Evolutionary conservation across 2,329 filamentous ascomycete species (phyloP).

Genomic region (Curvularia spicifera): DNA sequence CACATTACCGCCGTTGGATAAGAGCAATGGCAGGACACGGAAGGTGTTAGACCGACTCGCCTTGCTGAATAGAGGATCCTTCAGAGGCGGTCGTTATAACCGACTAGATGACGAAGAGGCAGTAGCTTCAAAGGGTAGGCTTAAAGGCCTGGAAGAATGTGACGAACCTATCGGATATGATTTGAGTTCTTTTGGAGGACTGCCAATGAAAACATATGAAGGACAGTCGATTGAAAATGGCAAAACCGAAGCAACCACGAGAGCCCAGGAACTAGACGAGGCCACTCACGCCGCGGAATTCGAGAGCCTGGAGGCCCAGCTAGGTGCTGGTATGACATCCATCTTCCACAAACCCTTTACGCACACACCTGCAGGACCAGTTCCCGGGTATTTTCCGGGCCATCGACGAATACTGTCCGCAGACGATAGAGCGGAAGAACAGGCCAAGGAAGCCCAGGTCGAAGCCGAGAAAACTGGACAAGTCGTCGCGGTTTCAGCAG

Average conservation of each 20-base stretch:
- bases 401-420: slow-evolving; percentile 33
- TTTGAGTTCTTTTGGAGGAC: slow-evolving; percentile 37
- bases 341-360: slow-evolving; percentile 46
- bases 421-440: slow-evolving; percentile 21
- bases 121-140: slow-evolving; percentile 8
- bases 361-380: slow-evolving; percentile 21
- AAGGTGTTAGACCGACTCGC: slow-evolving; percentile 41
- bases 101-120: slow-evolving; percentile 45
- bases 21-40: slow-evolving; percentile 35
- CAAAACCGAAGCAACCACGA: slow-evolving; percentile 24
- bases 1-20: slow-evolving; percentile 23
- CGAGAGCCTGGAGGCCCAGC: slow-evolving; percentile 42
- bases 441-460: slow-evolving; percentile 49
- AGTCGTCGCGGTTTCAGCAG: slow-evolving; percentile 53
- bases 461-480: slow-evolving; percentile 53
- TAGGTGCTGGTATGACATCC: slow-evolving; percentile 48
- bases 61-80: slow-evolving; percentile 32
- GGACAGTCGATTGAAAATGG: slow-evolving; percentile 15
- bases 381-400: slow-evolving; percentile 20
- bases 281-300: slow-evolving; percentile 47
- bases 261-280: slow-evolving; percentile 33
- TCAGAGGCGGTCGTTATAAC: slow-evolving; percentile 35
- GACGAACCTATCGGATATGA: slow-evolving; percentile 40
- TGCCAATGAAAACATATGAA: slow-evolving; percentile 38
- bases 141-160: slow-evolving; percentile 40